These are phyloP conservation scores for Mucor velutinosus DNA, from an alignment of 371 early-diverging fungal species.

Conservation along the genomic window DNA sequence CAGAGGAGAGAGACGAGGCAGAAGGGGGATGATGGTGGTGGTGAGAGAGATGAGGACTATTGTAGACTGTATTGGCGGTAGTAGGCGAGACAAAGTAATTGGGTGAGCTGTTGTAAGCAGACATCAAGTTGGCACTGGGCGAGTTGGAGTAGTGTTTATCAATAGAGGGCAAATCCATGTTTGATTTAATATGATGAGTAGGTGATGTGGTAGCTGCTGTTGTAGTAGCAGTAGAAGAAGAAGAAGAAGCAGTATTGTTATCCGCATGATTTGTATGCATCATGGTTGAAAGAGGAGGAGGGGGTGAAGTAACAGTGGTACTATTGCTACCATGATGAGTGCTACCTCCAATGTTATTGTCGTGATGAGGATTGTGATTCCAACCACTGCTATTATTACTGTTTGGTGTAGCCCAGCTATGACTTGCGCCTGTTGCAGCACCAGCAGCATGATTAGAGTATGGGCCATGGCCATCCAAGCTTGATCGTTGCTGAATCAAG, in stretches of 20 bases:
- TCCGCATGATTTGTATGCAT: constrained; percentile 5
- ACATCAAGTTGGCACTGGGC: constrained; percentile 3
- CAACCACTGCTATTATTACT: constrained; percentile 15
- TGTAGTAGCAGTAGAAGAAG: constrained; percentile 7
- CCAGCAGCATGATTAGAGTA: constrained; percentile 1
- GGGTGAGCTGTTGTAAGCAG: constrained; percentile 13
- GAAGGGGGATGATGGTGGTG: background rate
- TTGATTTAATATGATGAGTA: background rate
- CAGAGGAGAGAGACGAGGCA: background rate
- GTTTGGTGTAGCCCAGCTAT: constrained; percentile 7
- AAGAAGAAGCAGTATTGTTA: constrained; percentile 14
- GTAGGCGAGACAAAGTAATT: constrained; percentile 22
- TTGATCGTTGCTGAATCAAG: background rate
- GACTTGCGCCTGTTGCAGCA: constrained; percentile 3
- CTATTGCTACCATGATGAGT: background rate
- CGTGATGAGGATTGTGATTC: constrained; percentile 21
- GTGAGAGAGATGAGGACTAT: constrained; percentile 1
- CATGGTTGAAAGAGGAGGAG: constrained; percentile 5
- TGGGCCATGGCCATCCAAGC: constrained; percentile 1
- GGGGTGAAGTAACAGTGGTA: constrained; percentile 7
- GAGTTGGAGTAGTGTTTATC: background rate
- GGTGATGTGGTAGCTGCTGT: background rate
- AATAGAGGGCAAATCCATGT: constrained; percentile 2
- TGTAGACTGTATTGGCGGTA: background rate
- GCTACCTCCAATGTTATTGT: constrained; percentile 3